Percentiles rank a stretch among this genome's conserved stretches.
Conservation (phyloP, 331 rosid species). For the Quercus phellos region DNA sequence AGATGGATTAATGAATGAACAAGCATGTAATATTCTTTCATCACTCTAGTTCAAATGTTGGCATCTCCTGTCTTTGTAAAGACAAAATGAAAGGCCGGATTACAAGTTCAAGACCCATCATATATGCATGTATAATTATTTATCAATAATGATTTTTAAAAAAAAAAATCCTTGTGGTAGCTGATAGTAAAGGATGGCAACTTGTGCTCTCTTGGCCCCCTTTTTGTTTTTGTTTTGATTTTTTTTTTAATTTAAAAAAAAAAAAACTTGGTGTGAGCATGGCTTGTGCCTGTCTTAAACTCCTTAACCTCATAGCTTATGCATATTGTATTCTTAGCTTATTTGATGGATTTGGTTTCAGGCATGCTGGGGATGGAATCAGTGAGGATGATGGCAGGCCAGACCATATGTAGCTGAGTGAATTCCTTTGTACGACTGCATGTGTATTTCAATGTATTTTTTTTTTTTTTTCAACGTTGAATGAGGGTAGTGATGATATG, state of each 20-base stretch:
- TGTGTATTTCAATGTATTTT: conserved; percentile 15
- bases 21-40: not conserved
- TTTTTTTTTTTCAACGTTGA: not conserved
- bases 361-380: conserved; percentile 86
- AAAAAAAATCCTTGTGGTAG: too few species aligned
- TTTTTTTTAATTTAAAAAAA: too few species aligned
- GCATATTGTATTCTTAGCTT: not conserved
- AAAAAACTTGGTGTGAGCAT: too few species aligned
- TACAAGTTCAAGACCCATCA: not conserved
- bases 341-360: conserved; percentile 29
- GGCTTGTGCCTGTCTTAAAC: too few species aligned
- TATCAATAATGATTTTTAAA: not conserved
- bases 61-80: not conserved
- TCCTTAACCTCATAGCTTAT: not conserved
- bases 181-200: too few species aligned
- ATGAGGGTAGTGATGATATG: conserved; percentile 13
- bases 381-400: conserved; percentile 76
- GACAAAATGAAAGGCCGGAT: not conserved
- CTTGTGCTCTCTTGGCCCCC: too few species aligned
- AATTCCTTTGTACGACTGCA: conserved; percentile 17
- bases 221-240: too few species aligned
- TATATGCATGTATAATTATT: not conserved
- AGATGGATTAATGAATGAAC: not conserved
- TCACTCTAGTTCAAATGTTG: not conserved
- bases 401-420: conserved; percentile 63